A percentile compares a stretch with the other conserved stretches of the same genome.
Evolutionary conservation across 257 asterid species (phyloP).

Genomic region (Plectranthus barbatus): DNA sequence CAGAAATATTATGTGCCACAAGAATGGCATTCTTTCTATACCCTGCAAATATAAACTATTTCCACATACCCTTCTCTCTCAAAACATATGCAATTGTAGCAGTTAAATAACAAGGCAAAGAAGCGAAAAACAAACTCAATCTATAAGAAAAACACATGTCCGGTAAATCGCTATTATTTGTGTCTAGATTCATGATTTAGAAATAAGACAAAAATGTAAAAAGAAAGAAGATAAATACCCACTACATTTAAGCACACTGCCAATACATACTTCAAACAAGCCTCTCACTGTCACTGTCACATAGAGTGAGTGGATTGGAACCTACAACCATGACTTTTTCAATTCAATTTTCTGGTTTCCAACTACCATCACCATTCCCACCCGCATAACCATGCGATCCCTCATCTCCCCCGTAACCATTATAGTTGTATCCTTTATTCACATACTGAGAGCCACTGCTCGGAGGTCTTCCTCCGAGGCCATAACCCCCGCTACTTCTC

Average conservation of each 20-base stretch:
- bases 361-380: constrained; percentile 14
- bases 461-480: constrained; percentile 11
- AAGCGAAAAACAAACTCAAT: no score
- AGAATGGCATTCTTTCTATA: no score
- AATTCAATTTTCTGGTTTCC: constrained; percentile 20
- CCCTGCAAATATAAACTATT: no score
- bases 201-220: not conserved
- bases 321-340: not conserved
- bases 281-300: not conserved
- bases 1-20: no score
- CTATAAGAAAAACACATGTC: not conserved
- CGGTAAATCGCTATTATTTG: constrained; percentile 13
- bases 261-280: constrained; percentile 3
- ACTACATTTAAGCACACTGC: constrained; percentile 8
- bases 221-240: not conserved
- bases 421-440: constrained; percentile 14
- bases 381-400: constrained; percentile 7
- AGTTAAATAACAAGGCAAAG: no score
- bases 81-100: no score
- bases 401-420: constrained; percentile 12
- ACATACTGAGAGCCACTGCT: constrained; percentile 9
- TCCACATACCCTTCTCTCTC: no score
- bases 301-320: not conserved
- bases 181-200: constrained; percentile 4
- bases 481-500: constrained; percentile 13